These are phyloP conservation scores for Collybia mongolica DNA, from an alignment of 768 basidiomycete genomes.

Conservation along the genomic window DNA sequence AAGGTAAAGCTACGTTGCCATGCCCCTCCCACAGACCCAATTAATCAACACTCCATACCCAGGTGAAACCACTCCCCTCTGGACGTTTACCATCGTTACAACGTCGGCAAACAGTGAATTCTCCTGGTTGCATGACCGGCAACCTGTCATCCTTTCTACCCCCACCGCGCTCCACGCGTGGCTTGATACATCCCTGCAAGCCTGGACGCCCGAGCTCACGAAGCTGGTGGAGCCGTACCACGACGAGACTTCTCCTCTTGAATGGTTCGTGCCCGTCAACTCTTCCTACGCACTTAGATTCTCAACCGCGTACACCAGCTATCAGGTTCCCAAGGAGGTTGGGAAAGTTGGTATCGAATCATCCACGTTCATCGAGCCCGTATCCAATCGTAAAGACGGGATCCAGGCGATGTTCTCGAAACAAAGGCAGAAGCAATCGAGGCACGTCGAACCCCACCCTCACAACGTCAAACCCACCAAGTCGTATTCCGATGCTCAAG, in stretches of 20 bases:
- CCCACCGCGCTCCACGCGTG: slow-evolving; percentile 62
- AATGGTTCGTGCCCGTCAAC: slow-evolving; percentile 51
- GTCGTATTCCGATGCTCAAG: no score
- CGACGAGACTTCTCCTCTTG: slow-evolving; percentile 47
- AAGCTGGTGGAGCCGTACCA: slow-evolving; percentile 62
- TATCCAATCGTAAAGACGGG: slow-evolving; percentile 79
- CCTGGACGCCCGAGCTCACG: slow-evolving; percentile 62
- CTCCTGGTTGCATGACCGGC: slow-evolving; percentile 89
- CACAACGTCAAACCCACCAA: no score
- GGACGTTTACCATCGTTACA: slow-evolving; percentile 90
- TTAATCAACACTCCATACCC: background rate
- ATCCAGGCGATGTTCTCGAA: slow-evolving; percentile 81
- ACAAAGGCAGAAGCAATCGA: slow-evolving; percentile 32
- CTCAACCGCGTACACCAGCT: slow-evolving; percentile 42
- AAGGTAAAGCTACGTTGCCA: slow-evolving; percentile 41
- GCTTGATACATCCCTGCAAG: slow-evolving; percentile 74
- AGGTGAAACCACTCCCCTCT: slow-evolving; percentile 59
- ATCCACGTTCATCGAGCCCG: slow-evolving; percentile 76
- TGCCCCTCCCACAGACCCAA: background rate
- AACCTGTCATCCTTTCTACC: slow-evolving; percentile 75
- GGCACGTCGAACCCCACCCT: no score
- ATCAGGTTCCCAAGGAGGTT: slow-evolving; percentile 86
- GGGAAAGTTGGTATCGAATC: slow-evolving; percentile 90
- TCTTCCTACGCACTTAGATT: background rate
- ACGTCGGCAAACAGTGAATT: slow-evolving; percentile 70